Percentiles rank a stretch among this genome's conserved stretches.
phyloP scores from a whole-genome alignment of 2,329 filamentous ascomycete species.

The Podosphaera xanthii region DNA sequence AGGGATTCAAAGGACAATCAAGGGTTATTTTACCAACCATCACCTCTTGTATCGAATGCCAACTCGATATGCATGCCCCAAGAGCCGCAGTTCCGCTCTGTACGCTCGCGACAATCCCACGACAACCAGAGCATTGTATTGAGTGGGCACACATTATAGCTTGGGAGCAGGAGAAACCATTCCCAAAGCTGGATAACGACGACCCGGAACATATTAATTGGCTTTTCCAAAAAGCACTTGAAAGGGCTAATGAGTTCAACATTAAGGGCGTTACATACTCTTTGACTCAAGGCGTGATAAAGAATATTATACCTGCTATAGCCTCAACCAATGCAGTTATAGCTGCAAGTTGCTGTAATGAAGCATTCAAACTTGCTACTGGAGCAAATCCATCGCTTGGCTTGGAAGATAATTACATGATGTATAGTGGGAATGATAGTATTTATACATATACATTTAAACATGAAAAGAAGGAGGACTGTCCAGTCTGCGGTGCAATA shows the following conservation, averaged over 20 bases:
- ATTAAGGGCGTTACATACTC: slow-evolving; percentile 87
- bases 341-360: slow-evolving; percentile 86
- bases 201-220: slow-evolving; percentile 95
- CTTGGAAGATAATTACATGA: slow-evolving; percentile 81
- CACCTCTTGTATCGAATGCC: slow-evolving; percentile 92
- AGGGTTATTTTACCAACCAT: slow-evolving; percentile 80
- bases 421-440: slow-evolving; percentile 90
- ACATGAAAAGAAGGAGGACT: slow-evolving; percentile 83
- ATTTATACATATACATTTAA: slow-evolving; percentile 97
- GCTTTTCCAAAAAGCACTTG: slow-evolving; percentile 69
- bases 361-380: slow-evolving; percentile 85
- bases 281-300: slow-evolving; percentile 90
- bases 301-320: slow-evolving; percentile 98
- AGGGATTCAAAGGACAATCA: slow-evolving; percentile 93
- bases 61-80: slow-evolving; percentile 96
- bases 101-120: slow-evolving; percentile 85
- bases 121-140: slow-evolving; percentile 92
- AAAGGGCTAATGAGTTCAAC: slow-evolving; percentile 66
- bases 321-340: slow-evolving; percentile 95
- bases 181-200: slow-evolving; percentile 75
- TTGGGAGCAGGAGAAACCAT: slow-evolving; percentile 73
- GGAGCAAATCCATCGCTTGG: slow-evolving; percentile 60
- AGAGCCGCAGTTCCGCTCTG: slow-evolving; percentile 89
- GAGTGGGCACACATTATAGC: slow-evolving; percentile 98
- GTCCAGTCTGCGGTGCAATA: slow-evolving; percentile 74